These are phyloP conservation scores for Phyllosticta citrichinensis DNA, from an alignment of 2,329 filamentous ascomycete species.

Conservation along the genomic window DNA sequence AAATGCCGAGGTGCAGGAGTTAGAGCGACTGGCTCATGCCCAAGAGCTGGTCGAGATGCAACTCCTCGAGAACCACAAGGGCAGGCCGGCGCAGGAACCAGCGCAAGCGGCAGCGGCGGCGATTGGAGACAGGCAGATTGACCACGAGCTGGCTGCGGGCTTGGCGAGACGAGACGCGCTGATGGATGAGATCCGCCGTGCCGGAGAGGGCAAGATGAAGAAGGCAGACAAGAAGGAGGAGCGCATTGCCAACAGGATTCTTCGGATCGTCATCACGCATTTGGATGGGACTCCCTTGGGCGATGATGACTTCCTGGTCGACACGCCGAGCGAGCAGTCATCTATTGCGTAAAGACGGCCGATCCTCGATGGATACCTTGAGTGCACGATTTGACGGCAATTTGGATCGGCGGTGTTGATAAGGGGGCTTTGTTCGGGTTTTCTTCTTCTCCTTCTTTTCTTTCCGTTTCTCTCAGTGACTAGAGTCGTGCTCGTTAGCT, in stretches of 20 bases:
- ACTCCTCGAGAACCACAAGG: neutral
- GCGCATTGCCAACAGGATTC: constrained; percentile 2
- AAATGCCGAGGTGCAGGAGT: neutral
- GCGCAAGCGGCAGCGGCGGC: neutral
- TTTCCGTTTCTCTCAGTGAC: too few relatives aligned
- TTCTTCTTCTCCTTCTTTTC: too few relatives aligned
- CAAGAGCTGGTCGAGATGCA: neutral
- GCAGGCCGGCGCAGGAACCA: neutral
- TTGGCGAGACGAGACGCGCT: neutral
- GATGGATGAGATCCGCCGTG: constrained; percentile 4
- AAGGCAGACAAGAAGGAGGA: constrained; percentile 8
- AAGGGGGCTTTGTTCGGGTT: too few relatives aligned
- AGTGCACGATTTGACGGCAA: neutral
- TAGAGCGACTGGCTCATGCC: neutral
- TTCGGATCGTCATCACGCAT: constrained; percentile 3
- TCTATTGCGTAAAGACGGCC: neutral
- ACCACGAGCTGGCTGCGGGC: neutral
- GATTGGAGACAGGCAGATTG: neutral
- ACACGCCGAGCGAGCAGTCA: neutral
- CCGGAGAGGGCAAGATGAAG: constrained; percentile 7
- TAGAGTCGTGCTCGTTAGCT: too few relatives aligned
- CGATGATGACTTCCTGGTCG: neutral
- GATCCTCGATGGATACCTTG: neutral
- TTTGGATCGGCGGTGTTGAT: neutral
- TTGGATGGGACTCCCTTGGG: neutral